Evolutionary conservation across 108 stramenopile species (phyloP), one percentile per base, ranked within the genome.

Genomic region (Cyclotella choctawhatcheeana): DNA sequence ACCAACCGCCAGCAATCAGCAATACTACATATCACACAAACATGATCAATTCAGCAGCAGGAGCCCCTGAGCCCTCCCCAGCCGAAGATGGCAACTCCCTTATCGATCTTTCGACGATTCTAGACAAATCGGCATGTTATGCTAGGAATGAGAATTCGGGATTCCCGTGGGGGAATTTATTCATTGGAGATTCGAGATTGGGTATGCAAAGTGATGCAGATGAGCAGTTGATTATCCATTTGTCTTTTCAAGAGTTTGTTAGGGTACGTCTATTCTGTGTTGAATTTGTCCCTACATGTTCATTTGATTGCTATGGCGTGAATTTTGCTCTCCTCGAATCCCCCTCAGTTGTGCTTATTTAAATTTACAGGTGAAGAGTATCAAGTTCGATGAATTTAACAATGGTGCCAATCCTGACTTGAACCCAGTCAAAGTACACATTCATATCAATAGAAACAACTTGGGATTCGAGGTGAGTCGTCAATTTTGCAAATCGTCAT

Each of bases 181-280:
- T 92, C 82, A 91, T 92, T 61, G 94, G 94, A 0, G 94, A 95
- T 68, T 82, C 86, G 10, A 75, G 89, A 10, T 70, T 95, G 61
- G 91, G 87, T n/a, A 87, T 87, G 71, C 87, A 88, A 56, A 89
- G 87, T 79, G 94, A 95, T 71, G 88, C 94, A 24, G 94, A 95
- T 71, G 94, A 95, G 73, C 94, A 95, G 71, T 43, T 92, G 37
- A 92, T 95, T 62, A 45, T 95, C 44, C 94, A 95, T 71, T 64
- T 95, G 53, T 78, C 84, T 34, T 95, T 95, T 84, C 79, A 88
- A 25, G 94, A 95, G 64, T 91, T 89, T 69, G 94, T 95, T 56
- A 87, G 84, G 77, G 88, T 85, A 53, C 27, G 79, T 62, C n/a
- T n/a, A n/a, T n/a, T n/a, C n/a, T n/a, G n/a, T 56, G 30, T 56